Evolutionary conservation across 2,329 filamentous ascomycete genomes (phyloP), one percentile per base, ranked within the genome.

Genomic region (Fonsecaea monophora): DNA sequence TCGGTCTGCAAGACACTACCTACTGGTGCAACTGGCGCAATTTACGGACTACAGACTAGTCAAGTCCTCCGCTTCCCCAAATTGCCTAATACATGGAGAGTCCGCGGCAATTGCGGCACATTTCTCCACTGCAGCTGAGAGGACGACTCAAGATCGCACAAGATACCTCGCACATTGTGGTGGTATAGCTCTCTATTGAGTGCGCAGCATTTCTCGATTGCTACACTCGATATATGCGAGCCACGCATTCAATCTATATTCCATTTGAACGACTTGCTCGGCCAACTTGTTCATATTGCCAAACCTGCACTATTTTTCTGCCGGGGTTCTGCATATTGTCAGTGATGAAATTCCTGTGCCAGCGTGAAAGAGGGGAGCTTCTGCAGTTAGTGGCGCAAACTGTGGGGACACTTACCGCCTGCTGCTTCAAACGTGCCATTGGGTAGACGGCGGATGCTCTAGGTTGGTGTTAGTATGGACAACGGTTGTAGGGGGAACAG

Each of bases 361-460:
- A 32, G 18, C n/a, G 4, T 13, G 15, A 45, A 8, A 45, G 15
- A n/a, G 21, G 40, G 21, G 21, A 21, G 4, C 45, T 50, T 21
- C 7, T 3, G 21, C 45, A 50, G 12, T 25, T 7, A 10, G 3
- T 12, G 18, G 18, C 21, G 1, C 45, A 50, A 50, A 9, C 18
- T 50, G 8, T 50, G 45, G 18, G 45, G 4, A 50, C 18, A 50
- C 45, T 50, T 50, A 50, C 45, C 92, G 0, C 88, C 86, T 0
- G 87, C 91, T 1, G 91, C 91, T 80, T 94, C 90, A 76, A 95
- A 96, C 0, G 83, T 85, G 0, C 90, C 91, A 73, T 90, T 88
- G 0, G 74, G 75, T 56, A 87, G 72, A 62, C 86, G 78, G 53
- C 85, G 82, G 63, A 97, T 77, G 0, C 86, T 61, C 59, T 55